Evolutionary conservation across 192 early-diverging fungal species (phyloP).

Genomic region (Chytriomyces hyalinus): DNA sequence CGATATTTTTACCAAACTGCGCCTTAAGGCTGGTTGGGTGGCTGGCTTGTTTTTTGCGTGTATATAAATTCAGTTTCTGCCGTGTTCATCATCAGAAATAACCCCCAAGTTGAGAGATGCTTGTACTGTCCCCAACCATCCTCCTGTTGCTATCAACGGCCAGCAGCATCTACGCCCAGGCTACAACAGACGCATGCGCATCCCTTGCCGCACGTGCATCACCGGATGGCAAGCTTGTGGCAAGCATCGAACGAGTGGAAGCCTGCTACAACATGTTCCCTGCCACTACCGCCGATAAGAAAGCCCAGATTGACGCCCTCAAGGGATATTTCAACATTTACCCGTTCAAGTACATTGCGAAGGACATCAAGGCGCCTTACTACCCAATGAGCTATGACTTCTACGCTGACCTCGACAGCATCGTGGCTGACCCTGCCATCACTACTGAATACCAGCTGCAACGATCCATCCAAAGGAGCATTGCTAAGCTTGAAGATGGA

Average conservation of each 20-base stretch:
- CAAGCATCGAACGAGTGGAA: background rate
- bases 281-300: constrained; percentile 4
- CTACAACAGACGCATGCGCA: no score
- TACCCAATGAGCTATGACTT: constrained; percentile 6
- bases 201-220: no score
- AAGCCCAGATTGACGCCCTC: constrained; percentile 27
- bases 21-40: no score
- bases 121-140: no score
- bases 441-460: constrained; percentile 10
- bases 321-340: constrained; percentile 36
- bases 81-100: no score
- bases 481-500: constrained; percentile 10
- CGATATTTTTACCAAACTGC: no score
- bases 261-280: constrained; percentile 28
- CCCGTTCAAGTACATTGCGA: constrained; percentile 7
- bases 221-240: no score
- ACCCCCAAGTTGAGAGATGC: no score
- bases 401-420: background rate
- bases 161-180: no score
- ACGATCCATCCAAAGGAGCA: background rate
- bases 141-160: no score
- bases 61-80: no score
- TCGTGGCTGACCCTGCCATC: background rate
- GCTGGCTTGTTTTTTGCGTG: no score
- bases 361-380: constrained; percentile 8